Conservation (phyloP, 2,329 filamentous ascomycete species). For the Sporothrix phasma region DNA sequence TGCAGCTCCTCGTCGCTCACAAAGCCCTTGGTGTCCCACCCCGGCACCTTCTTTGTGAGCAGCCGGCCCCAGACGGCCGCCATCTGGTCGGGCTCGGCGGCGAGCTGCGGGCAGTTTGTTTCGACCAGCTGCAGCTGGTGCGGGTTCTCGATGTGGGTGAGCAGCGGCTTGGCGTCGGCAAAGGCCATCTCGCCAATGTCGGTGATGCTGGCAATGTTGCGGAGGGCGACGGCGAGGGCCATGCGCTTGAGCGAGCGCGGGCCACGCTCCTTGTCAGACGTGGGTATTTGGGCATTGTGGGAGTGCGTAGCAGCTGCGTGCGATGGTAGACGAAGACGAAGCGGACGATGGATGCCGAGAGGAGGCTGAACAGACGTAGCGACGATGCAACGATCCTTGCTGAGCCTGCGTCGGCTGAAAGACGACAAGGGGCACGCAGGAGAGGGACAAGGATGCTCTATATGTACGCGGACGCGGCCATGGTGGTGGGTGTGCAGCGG, state of each 20-base stretch:
- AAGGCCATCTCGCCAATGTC: constrained; percentile 66
- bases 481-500: not conserved
- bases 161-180: constrained; percentile 53
- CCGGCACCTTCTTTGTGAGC: constrained; percentile 67
- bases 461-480: not conserved
- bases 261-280: constrained; percentile 14
- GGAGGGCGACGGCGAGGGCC: constrained; percentile 41
- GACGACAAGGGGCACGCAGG: not conserved
- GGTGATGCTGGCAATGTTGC: constrained; percentile 47
- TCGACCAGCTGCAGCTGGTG: constrained; percentile 68
- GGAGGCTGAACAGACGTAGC: too few species aligned
- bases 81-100: constrained; percentile 54
- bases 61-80: constrained; percentile 68
- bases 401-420: not conserved
- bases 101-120: constrained; percentile 63
- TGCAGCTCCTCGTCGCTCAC: constrained; percentile 48
- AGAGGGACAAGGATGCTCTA: not conserved
- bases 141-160: constrained; percentile 61
- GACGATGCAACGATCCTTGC: too few species aligned
- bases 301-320: not conserved
- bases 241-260: constrained; percentile 39
- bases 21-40: constrained; percentile 53
- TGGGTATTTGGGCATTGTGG: constrained; percentile 2
- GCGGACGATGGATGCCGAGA: not conserved
- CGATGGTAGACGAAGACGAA: not conserved